These are phyloP conservation scores for Aotearoamyces nothofagi DNA, from an alignment of 2,329 filamentous ascomycete genomes.

Conservation along the genomic window DNA sequence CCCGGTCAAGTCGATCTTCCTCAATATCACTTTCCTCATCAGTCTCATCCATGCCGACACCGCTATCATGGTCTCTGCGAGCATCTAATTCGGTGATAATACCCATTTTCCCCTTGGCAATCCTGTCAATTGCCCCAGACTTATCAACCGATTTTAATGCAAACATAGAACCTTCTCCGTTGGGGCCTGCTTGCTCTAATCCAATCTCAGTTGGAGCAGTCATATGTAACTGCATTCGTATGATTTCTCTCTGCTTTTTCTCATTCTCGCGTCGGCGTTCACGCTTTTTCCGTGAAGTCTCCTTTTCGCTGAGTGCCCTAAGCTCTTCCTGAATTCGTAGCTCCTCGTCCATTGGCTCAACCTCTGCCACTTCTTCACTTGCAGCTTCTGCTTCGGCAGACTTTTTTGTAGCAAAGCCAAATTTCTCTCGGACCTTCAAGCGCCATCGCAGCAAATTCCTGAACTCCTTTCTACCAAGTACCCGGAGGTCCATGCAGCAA, in stretches of 20 bases:
- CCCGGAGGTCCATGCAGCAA: conserved; percentile 73
- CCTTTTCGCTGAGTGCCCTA: conserved; percentile 66
- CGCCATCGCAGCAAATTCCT: conserved; percentile 82
- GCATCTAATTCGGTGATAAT: conserved; percentile 40
- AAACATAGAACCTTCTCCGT: conserved; percentile 75
- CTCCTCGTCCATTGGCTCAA: conserved; percentile 91
- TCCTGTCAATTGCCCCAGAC: conserved; percentile 49
- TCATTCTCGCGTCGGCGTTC: conserved; percentile 83
- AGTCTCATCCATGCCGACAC: conserved; percentile 35
- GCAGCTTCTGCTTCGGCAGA: conserved; percentile 26
- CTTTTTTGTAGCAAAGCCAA: conserved; percentile 65
- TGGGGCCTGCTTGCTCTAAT: conserved; percentile 68
- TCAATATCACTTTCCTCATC: conserved; percentile 61
- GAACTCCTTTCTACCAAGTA: conserved; percentile 89
- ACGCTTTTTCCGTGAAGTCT: conserved; percentile 62
- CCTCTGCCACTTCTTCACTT: conserved; percentile 58
- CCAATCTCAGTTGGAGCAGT: conserved; percentile 90
- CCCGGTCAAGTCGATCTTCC: conserved; percentile 65
- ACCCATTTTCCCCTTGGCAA: conserved; percentile 68
- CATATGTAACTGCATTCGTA: conserved; percentile 98
- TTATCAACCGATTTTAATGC: conserved; percentile 70
- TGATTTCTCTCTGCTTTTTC: conserved; percentile 81
- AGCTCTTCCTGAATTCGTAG: conserved; percentile 80
- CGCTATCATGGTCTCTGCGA: conserved; percentile 44
- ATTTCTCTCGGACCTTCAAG: conserved; percentile 75